Base-by-base conservation (phyloP, 306 rosid genomes). In the Macrotyloma uniflorum region DNA sequence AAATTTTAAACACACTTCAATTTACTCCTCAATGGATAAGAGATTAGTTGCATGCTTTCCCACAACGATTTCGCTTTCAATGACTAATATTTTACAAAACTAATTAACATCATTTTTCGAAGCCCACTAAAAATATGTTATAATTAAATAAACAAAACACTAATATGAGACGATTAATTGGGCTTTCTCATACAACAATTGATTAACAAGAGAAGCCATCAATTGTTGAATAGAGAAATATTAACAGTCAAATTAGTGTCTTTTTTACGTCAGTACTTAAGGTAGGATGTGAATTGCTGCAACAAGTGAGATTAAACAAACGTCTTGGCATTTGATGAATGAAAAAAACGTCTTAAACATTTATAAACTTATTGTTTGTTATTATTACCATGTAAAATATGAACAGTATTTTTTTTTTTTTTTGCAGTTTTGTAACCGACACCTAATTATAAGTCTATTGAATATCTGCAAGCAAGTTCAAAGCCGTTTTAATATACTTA, bases 381-480 rank as follows among this genome's bases (percentile, higher is more conserved):
- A 57, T 24, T 26, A 12, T 57, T 4, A 26, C 11, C 19, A 36
- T 11, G 14, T 58, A n/a, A n/a, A n/a, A n/a, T n/a, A n/a, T n/a
- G 28, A 26, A 26, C 28, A 26, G 1, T 26, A 26, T 26, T 26
- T 26, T 26, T 1, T 26, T 26, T 26, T 26, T 26, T 26, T 26
- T 26, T 26, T 26, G 18, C 36, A 14, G 32, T 43, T 15, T 74
- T 18, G 42, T 43, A 78, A 73, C 53, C 68, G 24, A 65, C 66
- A 74, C 70, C 55, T 62, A 75, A 75, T 69, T 69, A 63, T 38
- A 62, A 71, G 69, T 11, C 33, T 78, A 67, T 63, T 78, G 57
- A 64, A 36, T 64, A 68, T 32, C 61, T 35, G 20, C 30, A 46
- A 66, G 55, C 46, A 74, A 66, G 15, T 53, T 67, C 32, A 24